Evolutionary conservation across 495 filamentous ascomycete species (phyloP).

Genomic region (Trichoderma gamsii): DNA sequence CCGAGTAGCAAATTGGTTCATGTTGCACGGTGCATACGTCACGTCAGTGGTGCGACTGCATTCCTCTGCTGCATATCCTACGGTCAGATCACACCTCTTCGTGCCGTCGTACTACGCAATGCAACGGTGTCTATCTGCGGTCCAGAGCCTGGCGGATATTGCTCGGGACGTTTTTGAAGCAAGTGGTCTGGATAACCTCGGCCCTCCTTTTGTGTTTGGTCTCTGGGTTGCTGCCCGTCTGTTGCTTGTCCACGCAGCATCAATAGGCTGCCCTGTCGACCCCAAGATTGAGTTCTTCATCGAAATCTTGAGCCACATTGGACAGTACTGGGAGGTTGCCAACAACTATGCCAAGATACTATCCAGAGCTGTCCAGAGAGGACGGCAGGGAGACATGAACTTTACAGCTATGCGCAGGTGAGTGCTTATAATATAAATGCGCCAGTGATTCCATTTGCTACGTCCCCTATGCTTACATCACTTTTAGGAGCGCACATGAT

Average conservation of each 20-base stretch:
- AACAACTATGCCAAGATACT: conserved; percentile 63
- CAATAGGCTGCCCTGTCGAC: conserved; percentile 61
- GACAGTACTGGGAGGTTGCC: conserved; percentile 65
- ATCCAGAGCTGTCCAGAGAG: conserved; percentile 18
- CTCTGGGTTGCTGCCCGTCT: conserved; percentile 70
- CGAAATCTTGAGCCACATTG: conserved; percentile 59
- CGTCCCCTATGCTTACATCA: background rate
- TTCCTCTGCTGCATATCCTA: conserved; percentile 69
- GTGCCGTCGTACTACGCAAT: conserved; percentile 65
- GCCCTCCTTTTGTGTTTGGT: conserved; percentile 67
- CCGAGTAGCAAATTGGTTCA: conserved; percentile 76
- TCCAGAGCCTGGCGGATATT: conserved; percentile 61
- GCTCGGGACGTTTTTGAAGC: conserved; percentile 56
- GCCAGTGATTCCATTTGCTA: background rate
- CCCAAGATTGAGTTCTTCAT: conserved; percentile 62
- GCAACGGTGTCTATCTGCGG: conserved; percentile 61
- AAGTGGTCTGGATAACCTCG: conserved; percentile 58
- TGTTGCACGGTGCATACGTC: conserved; percentile 66
- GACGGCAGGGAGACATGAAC: conserved; percentile 14
- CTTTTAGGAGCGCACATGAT: conserved; percentile 6
- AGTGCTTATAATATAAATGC: background rate
- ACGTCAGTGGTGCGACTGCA: conserved; percentile 78
- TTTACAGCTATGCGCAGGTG: conserved; percentile 16
- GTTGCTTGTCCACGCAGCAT: conserved; percentile 67
- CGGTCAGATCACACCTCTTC: conserved; percentile 62